Evolutionary conservation across 352 stramenopile genomes (phyloP), one percentile per base, ranked within the genome.

Genomic region (Phytophthora fragariae): DNA sequence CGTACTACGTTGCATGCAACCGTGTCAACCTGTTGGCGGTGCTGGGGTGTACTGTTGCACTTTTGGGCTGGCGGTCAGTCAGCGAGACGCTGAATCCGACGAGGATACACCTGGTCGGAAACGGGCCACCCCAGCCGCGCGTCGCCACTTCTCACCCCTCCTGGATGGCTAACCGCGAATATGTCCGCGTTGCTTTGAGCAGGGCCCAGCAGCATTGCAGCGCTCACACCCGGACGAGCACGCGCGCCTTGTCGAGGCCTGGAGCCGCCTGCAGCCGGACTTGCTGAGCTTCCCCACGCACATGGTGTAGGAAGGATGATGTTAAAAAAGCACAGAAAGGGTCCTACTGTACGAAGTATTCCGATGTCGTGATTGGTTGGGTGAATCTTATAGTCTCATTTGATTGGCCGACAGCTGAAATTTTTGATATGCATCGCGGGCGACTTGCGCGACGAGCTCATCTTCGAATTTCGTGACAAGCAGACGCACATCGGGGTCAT

Each of bases 141-240:
- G 47, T 50, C 49, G 15, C 63, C 49, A 62, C 65, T 73, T 77
- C 73, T 72, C 66, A 67, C 37, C 19, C 24, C 27, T 82, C 31
- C 46, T 73, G 50, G 8, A 29, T 53, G 31, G 44, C 67, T 79
- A 53, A 64, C 37, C 21, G 11, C 21, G 7, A 14, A 7, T 14
- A 47, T 47, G 39, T 17, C 39, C 39, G 5, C 53, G n/a, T 52
- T 68, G 29, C 29, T 62, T 24, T 67, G 41, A 41, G 5, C 56
- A 95, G 88, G 86, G 94, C 44, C 88, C 88, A 7, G 86, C 76
- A 19, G 85, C 87, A 31, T 68, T 95, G 53, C 80, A 92, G 73
- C 84, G 85, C 19, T 85, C 84, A 35, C 84, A 95, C 70, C 86
- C 88, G 50, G 80, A 92, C 21, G 86, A 93, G 59, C 82, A 95